Conservation (phyloP, 768 basidiomycete genomes). For the Plicaturopsis crispa region DNA sequence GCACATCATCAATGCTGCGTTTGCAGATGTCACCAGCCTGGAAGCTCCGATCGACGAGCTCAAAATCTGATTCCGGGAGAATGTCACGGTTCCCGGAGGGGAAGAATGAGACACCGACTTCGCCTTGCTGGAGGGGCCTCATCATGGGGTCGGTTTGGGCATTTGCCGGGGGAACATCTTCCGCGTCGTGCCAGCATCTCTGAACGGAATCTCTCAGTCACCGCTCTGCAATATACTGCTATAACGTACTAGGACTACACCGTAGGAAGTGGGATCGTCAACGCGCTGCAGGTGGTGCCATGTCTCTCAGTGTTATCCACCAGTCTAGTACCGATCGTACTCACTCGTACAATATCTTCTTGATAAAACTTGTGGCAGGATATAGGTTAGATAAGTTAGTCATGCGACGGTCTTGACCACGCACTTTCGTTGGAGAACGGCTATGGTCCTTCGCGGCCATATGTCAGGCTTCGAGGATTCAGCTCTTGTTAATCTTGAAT, state of each 20-base stretch:
- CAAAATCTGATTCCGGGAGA: conserved; percentile 58
- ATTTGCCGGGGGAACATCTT: conserved; percentile 46
- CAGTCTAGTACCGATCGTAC: no score
- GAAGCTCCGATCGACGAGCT: conserved; percentile 69
- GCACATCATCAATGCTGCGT: conserved; percentile 63
- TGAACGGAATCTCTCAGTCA: conserved; percentile 19
- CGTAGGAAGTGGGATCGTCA: conserved; percentile 33
- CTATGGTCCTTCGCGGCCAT: no score
- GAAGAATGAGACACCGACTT: conserved; percentile 76
- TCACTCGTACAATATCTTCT: conserved; percentile 65
- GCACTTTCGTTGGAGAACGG: no score
- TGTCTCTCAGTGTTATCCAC: no score
- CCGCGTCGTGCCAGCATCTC: conserved; percentile 88
- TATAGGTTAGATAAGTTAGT: no score
- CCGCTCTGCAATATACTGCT: conserved; percentile 1
- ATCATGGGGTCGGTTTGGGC: conserved; percentile 59
- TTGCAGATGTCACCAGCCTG: conserved; percentile 81
- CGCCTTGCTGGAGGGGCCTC: conserved; percentile 67
- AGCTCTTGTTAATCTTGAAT: no score
- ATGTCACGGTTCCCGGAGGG: conserved; percentile 54
- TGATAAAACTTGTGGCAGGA: conserved; percentile 69
- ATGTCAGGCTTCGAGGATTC: no score
- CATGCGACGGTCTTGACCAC: no score
- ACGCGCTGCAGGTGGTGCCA: no score
- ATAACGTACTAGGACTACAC: conserved; percentile 56